Evolutionary conservation across 1,139 yeast genomes (phyloP).

Genomic region (Pichia norvegensis): DNA sequence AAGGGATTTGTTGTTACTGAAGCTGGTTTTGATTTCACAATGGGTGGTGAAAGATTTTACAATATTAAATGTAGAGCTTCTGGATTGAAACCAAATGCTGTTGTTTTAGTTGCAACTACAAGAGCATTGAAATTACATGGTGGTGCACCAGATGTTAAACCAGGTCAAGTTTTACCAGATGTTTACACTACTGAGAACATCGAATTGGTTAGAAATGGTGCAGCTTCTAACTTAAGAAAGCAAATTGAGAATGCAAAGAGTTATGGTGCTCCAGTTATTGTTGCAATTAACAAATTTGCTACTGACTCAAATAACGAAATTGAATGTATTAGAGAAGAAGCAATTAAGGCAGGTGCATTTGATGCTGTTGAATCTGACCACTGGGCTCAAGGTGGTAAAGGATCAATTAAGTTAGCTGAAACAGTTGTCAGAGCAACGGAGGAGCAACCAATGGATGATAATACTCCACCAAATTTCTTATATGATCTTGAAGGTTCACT

Average conservation of each 20-base stretch:
- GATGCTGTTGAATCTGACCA: slow-evolving; percentile 71
- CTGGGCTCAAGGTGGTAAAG: slow-evolving; percentile 77
- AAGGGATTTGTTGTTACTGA: slow-evolving; percentile 72
- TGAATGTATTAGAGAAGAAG: slow-evolving; percentile 53
- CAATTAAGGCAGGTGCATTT: slow-evolving; percentile 65
- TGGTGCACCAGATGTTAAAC: slow-evolving; percentile 78
- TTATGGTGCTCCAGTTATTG: slow-evolving; percentile 72
- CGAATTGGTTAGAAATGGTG: slow-evolving; percentile 56
- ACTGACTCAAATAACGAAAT: slow-evolving; percentile 66
- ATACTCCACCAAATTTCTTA: slow-evolving; percentile 43
- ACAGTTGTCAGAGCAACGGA: slow-evolving; percentile 58
- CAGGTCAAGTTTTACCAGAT: slow-evolving; percentile 65
- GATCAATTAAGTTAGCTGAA: slow-evolving; percentile 61
- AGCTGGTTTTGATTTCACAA: slow-evolving; percentile 80
- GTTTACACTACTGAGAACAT: slow-evolving; percentile 63
- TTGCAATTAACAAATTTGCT: slow-evolving; percentile 69
- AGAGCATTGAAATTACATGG: slow-evolving; percentile 78
- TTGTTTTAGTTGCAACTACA: slow-evolving; percentile 72
- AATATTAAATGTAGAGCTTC: slow-evolving; percentile 74
- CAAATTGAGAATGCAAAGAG: slow-evolving; percentile 64
- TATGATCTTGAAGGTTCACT: slow-evolving; percentile 55
- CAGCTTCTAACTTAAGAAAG: slow-evolving; percentile 58
- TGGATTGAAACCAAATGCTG: slow-evolving; percentile 63
- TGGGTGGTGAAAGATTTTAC: slow-evolving; percentile 84
- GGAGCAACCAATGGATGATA: slow-evolving; percentile 24